These are phyloP conservation scores for Thermochaetoides thermophila DNA, from an alignment of 495 filamentous ascomycete genomes.

Conservation along the genomic window DNA sequence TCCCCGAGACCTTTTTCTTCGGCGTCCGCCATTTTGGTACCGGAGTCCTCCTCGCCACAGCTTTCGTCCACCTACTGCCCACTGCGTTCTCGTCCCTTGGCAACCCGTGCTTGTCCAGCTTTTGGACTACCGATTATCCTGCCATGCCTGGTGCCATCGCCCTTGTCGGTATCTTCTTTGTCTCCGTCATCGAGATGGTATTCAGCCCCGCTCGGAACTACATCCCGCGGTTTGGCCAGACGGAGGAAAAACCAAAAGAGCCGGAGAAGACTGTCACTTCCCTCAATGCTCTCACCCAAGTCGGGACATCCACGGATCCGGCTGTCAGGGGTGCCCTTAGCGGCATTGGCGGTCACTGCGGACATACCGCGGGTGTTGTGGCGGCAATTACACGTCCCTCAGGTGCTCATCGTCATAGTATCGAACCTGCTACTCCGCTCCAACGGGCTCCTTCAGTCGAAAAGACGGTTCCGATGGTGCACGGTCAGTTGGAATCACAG, in stretches of 20 bases:
- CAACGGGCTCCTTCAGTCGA: neutral
- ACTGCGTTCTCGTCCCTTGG: constrained; percentile 69
- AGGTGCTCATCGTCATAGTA: neutral
- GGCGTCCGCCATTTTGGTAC: constrained; percentile 71
- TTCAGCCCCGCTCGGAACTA: constrained; percentile 35
- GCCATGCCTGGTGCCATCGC: constrained; percentile 68
- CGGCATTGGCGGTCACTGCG: constrained; percentile 7
- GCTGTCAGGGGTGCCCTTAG: neutral
- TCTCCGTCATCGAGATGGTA: constrained; percentile 63
- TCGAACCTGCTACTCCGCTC: constrained; percentile 2
- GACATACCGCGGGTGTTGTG: constrained; percentile 5
- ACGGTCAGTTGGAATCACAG: neutral
- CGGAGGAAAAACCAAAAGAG: no score
- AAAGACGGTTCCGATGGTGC: neutral
- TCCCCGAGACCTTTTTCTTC: constrained; percentile 44
- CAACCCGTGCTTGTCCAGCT: constrained; percentile 60
- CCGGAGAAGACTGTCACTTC: no score
- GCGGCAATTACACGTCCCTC: constrained; percentile 6
- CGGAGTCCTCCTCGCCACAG: constrained; percentile 73
- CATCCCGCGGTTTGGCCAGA: constrained; percentile 2
- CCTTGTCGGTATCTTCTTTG: constrained; percentile 58
- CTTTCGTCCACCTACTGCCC: constrained; percentile 71
- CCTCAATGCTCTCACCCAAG: neutral
- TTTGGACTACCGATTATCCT: constrained; percentile 59
- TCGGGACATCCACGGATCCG: neutral